Evolutionary conservation across 495 filamentous ascomycete genomes (phyloP), one percentile per base, ranked within the genome.

Genomic region (Bacidia rubella): DNA sequence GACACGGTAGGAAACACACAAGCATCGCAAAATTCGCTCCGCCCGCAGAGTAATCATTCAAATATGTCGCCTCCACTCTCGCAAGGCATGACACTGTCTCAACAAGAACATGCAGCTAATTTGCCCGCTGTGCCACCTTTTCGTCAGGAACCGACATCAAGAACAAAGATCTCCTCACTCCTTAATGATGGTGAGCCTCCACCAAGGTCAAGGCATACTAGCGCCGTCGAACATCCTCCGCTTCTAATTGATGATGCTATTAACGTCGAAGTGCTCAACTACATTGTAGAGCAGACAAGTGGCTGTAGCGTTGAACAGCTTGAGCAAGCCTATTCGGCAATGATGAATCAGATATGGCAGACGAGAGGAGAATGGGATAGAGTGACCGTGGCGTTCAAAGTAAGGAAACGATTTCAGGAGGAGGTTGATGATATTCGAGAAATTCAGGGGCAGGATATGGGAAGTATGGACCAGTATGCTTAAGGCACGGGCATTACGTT

Each of bases 301-400:
- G 89, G 89, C 0, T 89, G 80, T 67, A 84, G 79, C 1, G 81
- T 98, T 38, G 92, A 97, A 67, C 93, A 98, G 64, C 73, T 98
- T 25, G 90, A 97, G 69, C 90, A 95, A 64, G 79, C 94, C 63
- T 86, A 87, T 62, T 80, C 89, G n/a, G 80, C 78, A 52, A 67
- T 95, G 60, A 96, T 96, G 90, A 82, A 89, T 54, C 77, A 78
- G 40, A 71, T 97, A 12, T 98, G 92, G 92, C 76, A 72, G 53
- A 74, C 70, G 52, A 76, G 86, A 39, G 74, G 77, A 49, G 81
- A 93, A 59, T 90, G 82, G 76, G 86, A 97, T 66, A 77, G 92
- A 17, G 82, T 76, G 60, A 68, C 67, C 49, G 87, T 97, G 11
- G 72, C 83, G 21, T 62, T 62, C 24, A 66, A 69, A 26, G 72